Percentiles rank a stretch among this genome's conserved stretches.
Evolutionary conservation across 179 eudicot species (phyloP).

Genomic region (Sideroxylon spinosum): DNA sequence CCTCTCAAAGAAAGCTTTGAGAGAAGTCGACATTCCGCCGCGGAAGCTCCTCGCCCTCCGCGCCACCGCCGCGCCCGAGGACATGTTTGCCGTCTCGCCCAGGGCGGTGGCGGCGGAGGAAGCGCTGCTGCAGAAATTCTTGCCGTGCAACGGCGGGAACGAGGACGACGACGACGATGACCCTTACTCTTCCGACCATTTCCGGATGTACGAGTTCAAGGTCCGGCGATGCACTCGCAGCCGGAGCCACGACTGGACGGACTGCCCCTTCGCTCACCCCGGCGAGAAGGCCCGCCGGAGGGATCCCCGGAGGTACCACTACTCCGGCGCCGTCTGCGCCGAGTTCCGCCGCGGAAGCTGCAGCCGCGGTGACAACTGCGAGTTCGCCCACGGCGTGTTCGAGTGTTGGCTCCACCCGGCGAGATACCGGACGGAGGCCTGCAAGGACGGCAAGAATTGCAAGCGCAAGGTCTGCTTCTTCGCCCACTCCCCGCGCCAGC

Average conservation of each 20-base stretch:
- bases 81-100: conserved; percentile 6
- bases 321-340: conserved; percentile 22
- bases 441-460: conserved; percentile 29
- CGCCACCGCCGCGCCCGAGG: neutral
- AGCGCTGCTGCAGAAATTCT: conserved; percentile 14
- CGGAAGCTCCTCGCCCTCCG: conserved; percentile 39
- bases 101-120: conserved; percentile 10
- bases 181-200: conserved; percentile 22
- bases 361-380: conserved; percentile 24
- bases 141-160: conserved; percentile 6
- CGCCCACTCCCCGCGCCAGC: conserved; percentile 66
- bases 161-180: conserved; percentile 10
- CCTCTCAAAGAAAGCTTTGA: conserved; percentile 26
- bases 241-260: conserved; percentile 31
- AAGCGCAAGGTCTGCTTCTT: conserved; percentile 38
- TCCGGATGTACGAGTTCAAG: conserved; percentile 29
- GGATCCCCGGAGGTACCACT: conserved; percentile 24
- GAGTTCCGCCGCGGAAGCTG: conserved; percentile 25
- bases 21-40: conserved; percentile 47
- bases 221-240: conserved; percentile 25
- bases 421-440: conserved; percentile 24
- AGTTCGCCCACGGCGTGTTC: conserved; percentile 26
- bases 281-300: conserved; percentile 30
- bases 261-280: conserved; percentile 27
- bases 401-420: conserved; percentile 30